Base-by-base conservation (phyloP, 139 green algal species). In the Raphidocelis subcapitata region DNA sequence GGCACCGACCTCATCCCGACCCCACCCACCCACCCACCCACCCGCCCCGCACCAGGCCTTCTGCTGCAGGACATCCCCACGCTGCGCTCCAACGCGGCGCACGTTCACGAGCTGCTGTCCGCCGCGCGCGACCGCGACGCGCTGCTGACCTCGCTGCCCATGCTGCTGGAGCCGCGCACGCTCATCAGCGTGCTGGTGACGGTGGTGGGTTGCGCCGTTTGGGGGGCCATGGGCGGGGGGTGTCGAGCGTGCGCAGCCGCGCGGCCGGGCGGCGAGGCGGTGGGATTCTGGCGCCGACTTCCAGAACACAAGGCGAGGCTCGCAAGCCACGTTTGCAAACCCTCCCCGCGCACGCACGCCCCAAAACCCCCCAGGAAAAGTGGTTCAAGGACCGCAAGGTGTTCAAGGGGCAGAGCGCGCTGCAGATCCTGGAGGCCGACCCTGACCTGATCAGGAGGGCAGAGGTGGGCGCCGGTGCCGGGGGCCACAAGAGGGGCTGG, bases 181-280 rank as follows among this genome's bases (percentile, higher is more conserved):
- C 41, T 63, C 62, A 73, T 81, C 69, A 62, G 35, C 24, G 74
- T 84, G 49, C 74, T 84, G 26, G 65, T 84, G 60, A 79, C 79
- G 28, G 69, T 84, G 35, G 70, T 36, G 35, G 79, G 81, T 67
- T 83, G 78, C 72, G n/a, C n/a, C n/a, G n/a, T n/a, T n/a, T n/a
- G n/a, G n/a, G n/a, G n/a, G n/a, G n/a, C n/a, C n/a, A n/a, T n/a
- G n/a, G n/a, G n/a, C n/a, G n/a, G n/a, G n/a, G n/a, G n/a, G n/a
- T n/a, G n/a, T n/a, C n/a, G n/a, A n/a, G n/a, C n/a, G n/a, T n/a
- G n/a, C n/a, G n/a, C n/a, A n/a, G n/a, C n/a, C n/a, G n/a, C n/a
- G n/a, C n/a, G n/a, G n/a, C n/a, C n/a, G n/a, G n/a, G n/a, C n/a
- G n/a, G n/a, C n/a, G n/a, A n/a, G n/a, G n/a, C n/a, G n/a, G n/a